Conservation (phyloP, 768 basidiomycete species). For the Tricholoma sp. region DNA sequence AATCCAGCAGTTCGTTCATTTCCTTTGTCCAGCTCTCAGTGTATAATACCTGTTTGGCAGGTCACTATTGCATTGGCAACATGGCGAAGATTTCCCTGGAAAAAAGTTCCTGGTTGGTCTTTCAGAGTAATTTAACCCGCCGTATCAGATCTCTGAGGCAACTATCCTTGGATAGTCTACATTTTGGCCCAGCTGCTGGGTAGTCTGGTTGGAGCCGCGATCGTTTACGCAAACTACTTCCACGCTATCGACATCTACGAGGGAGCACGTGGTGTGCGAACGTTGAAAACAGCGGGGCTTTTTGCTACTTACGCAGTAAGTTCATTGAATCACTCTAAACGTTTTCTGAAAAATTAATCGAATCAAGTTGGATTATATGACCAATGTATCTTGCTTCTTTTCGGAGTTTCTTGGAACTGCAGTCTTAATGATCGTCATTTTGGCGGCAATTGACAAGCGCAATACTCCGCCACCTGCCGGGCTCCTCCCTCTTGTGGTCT, state of each 20-base stretch:
- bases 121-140: too few species aligned
- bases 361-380: constrained; percentile 24
- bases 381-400: constrained; percentile 36
- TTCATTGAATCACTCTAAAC: constrained; percentile 3
- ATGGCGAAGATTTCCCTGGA: constrained; percentile 67
- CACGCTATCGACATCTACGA: constrained; percentile 64
- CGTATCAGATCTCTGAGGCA: neutral
- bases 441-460: constrained; percentile 46
- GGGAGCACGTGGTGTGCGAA: constrained; percentile 48
- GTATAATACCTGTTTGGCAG: constrained; percentile 20
- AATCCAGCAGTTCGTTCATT: constrained; percentile 28
- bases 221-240: constrained; percentile 63
- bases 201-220: constrained; percentile 51
- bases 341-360: neutral
- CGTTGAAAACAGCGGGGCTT: constrained; percentile 48
- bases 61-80: constrained; percentile 61
- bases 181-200: constrained; percentile 62
- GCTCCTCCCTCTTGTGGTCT: constrained; percentile 52
- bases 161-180: constrained; percentile 27
- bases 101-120: constrained; percentile 51
- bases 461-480: constrained; percentile 47
- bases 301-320: constrained; percentile 61
- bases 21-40: neutral
- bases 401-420: constrained; percentile 58
- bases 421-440: constrained; percentile 51